Conservation (phyloP, 2,329 filamentous ascomycete genomes). For the Paramyrothecium sp. region DNA sequence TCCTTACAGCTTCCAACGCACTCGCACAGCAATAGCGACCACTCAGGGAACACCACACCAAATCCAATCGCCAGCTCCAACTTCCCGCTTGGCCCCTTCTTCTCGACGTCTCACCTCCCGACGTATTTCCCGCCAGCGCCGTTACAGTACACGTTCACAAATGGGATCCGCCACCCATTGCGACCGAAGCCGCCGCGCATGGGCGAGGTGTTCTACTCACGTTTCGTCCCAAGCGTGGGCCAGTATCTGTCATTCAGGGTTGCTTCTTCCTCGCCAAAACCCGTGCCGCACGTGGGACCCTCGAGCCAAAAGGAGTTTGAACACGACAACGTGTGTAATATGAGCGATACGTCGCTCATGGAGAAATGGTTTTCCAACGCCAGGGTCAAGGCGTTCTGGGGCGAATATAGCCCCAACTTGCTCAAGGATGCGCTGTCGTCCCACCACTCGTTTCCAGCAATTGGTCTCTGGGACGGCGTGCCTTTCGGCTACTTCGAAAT, state of each 20-base stretch:
- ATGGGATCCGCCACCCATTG: constrained; percentile 79
- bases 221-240: constrained; percentile 76
- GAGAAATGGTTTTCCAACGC: constrained; percentile 87
- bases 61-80: constrained; percentile 26
- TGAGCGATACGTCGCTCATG: constrained; percentile 60
- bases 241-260: constrained; percentile 90
- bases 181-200: constrained; percentile 86
- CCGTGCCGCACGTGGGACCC: constrained; percentile 65
- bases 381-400: constrained; percentile 85
- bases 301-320: constrained; percentile 37
- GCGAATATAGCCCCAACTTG: constrained; percentile 63
- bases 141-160: constrained; percentile 75
- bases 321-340: constrained; percentile 37
- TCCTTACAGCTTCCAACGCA: constrained; percentile 26
- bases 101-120: constrained; percentile 79
- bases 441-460: constrained; percentile 81
- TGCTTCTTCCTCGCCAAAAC: constrained; percentile 65
- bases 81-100: constrained; percentile 66
- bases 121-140: constrained; percentile 88
- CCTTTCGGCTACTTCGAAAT: constrained; percentile 98
- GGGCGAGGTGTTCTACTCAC: constrained; percentile 87
- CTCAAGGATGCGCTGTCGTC: constrained; percentile 63
- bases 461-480: constrained; percentile 90
- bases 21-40: constrained; percentile 38
- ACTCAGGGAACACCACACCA: constrained; percentile 25